Conservation (phyloP, 305 asterid species). For the Ilex paraguariensis region DNA sequence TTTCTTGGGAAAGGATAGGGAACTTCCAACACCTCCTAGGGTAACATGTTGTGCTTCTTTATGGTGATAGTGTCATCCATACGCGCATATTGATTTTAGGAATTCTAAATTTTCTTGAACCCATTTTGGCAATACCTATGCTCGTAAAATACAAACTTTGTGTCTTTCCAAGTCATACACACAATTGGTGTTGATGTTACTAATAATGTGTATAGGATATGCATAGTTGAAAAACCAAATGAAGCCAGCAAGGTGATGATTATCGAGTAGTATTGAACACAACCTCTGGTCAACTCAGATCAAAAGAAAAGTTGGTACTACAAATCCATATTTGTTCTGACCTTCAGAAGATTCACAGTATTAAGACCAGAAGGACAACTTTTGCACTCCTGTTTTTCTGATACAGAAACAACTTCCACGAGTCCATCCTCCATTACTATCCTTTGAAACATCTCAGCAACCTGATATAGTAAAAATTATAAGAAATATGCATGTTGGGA, state of each 20-base stretch:
- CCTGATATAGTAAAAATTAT: conserved; percentile 34
- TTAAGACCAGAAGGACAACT: conserved; percentile 83
- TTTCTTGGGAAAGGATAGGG: conserved; percentile 91
- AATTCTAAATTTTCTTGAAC: too few relatives aligned
- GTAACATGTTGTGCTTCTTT: conserved; percentile 23
- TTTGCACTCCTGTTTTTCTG: conserved; percentile 73
- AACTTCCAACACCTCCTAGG: conserved; percentile 74
- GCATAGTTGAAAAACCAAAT: background rate
- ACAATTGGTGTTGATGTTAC: too few relatives aligned
- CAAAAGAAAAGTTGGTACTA: conserved; percentile 7
- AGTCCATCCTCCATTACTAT: conserved; percentile 55
- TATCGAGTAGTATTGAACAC: too few relatives aligned
- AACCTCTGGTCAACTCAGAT: background rate
- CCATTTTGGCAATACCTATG: too few relatives aligned
- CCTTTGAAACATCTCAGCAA: conserved; percentile 57
- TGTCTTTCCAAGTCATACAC: too few relatives aligned
- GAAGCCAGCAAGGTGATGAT: too few relatives aligned
- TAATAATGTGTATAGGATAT: too few relatives aligned
- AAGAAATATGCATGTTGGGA: conserved; percentile 1
- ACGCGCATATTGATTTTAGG: too few relatives aligned
- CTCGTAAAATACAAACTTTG: too few relatives aligned
- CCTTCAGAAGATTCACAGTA: conserved; percentile 94
- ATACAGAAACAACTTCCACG: conserved; percentile 48
- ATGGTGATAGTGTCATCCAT: conserved; percentile 1
- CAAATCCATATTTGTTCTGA: conserved; percentile 19